These are phyloP conservation scores for Hypericum androsaemum DNA, from an alignment of 345 rosid genomes.

Conservation along the genomic window DNA sequence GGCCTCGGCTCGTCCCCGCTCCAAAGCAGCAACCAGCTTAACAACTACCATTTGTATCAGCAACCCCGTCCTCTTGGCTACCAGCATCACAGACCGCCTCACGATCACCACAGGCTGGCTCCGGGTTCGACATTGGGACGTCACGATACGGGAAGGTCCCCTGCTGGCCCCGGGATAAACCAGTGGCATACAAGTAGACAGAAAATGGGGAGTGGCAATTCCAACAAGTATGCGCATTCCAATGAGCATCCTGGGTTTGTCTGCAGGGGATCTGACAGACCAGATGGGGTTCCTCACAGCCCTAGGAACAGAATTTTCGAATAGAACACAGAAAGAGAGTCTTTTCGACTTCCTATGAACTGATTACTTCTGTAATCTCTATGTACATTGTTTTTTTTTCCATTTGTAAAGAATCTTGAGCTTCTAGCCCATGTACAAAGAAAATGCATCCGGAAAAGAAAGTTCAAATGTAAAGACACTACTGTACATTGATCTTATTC, in stretches of 20 bases:
- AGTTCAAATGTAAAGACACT: no score
- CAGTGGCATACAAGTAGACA: conserved; percentile 16
- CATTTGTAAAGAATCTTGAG: no score
- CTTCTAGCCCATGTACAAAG: no score
- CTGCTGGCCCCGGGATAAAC: conserved; percentile 11
- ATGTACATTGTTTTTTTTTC: no score
- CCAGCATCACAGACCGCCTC: conserved; percentile 16
- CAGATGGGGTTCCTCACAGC: conserved; percentile 43
- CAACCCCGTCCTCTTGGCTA: conserved; percentile 16
- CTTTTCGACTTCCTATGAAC: no score
- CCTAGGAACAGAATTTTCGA: conserved; percentile 27
- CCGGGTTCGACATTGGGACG: conserved; percentile 9
- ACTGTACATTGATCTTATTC: no score
- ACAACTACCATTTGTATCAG: conserved; percentile 19
- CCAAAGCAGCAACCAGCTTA: conserved; percentile 10
- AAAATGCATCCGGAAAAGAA: no score
- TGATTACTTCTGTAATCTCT: no score
- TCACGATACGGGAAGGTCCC: conserved; percentile 18
- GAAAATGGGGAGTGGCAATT: conserved; percentile 24
- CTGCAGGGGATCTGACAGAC: conserved; percentile 23
- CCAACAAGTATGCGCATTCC: conserved; percentile 15
- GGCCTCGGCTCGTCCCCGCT: conserved; percentile 18
- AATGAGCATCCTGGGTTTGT: conserved; percentile 22
- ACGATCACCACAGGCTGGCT: conserved; percentile 19
- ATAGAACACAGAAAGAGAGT: background rate